Evolutionary conservation across 257 asterid genomes (phyloP).

Genomic region (Nicotiana noctiflora): DNA sequence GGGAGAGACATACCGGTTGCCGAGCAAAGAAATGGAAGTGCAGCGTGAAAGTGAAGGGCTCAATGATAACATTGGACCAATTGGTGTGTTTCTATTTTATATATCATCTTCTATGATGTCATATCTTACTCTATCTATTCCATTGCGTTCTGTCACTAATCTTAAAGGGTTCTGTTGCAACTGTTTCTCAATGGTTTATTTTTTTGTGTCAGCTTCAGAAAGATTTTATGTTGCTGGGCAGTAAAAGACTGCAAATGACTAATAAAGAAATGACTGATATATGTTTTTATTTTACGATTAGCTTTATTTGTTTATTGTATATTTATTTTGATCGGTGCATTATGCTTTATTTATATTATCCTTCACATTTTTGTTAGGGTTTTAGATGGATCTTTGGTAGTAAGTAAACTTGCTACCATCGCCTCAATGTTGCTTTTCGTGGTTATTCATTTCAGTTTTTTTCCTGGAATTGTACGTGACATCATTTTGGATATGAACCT

Average conservation of each 20-base stretch:
- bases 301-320: background rate
- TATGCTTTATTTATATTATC: background rate
- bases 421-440: background rate
- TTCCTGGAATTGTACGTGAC: background rate
- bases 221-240: background rate
- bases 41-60: constrained; percentile 79
- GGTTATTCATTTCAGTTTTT: background rate
- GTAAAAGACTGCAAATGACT: background rate
- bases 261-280: background rate
- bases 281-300: background rate
- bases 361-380: background rate
- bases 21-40: constrained; percentile 98
- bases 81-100: constrained; percentile 54
- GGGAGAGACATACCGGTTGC: constrained; percentile 97
- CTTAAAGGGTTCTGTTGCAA: background rate
- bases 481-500: background rate
- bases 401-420: background rate
- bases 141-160: constrained; percentile 4
- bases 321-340: background rate
- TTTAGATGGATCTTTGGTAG: background rate
- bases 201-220: background rate
- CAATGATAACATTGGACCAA: constrained; percentile 58
- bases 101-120: constrained; percentile 3
- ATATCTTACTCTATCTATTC: background rate
- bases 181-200: background rate